Percentiles rank a stretch among this genome's conserved stretches.
Evolutionary conservation across 768 basidiomycete genomes (phyloP).

Genomic region (Trametes cingulata): DNA sequence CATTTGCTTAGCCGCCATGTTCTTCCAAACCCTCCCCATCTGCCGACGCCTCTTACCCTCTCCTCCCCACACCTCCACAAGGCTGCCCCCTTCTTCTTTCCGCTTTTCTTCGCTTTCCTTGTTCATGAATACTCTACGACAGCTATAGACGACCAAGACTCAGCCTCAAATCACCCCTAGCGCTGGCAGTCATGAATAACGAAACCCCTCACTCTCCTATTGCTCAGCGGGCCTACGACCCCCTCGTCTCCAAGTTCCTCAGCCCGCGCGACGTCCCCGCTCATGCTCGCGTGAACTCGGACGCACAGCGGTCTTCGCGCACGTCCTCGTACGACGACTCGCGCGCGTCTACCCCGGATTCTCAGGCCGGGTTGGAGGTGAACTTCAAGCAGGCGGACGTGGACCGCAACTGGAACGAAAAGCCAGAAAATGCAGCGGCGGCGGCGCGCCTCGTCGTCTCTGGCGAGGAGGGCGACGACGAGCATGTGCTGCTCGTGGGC

Average conservation of each 20-base stretch:
- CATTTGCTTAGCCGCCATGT: too few species aligned
- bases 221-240: slow-evolving; percentile 2
- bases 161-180: neutral
- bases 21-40: neutral
- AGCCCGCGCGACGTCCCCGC: neutral
- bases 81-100: neutral
- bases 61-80: neutral
- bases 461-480: slow-evolving; percentile 1
- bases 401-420: slow-evolving; percentile 12
- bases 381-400: slow-evolving; percentile 11
- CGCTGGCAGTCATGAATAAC: neutral
- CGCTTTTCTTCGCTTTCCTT: neutral
- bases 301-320: neutral
- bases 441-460: neutral
- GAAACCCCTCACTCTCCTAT: neutral
- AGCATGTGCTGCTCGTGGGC: slow-evolving; percentile 15
- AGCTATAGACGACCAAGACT: neutral
- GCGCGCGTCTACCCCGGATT: slow-evolving; percentile 23
- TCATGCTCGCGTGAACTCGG: neutral
- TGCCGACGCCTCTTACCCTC: neutral
- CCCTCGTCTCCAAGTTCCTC: slow-evolving; percentile 1
- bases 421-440: slow-evolving; percentile 10
- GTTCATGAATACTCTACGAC: neutral
- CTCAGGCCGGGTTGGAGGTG: slow-evolving; percentile 2
- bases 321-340: slow-evolving; percentile 16